A percentile compares a stretch with the other conserved stretches of the same genome.
Conservation (phyloP, 371 early-diverging fungal species). For the Cokeromyces recurvatus region DNA sequence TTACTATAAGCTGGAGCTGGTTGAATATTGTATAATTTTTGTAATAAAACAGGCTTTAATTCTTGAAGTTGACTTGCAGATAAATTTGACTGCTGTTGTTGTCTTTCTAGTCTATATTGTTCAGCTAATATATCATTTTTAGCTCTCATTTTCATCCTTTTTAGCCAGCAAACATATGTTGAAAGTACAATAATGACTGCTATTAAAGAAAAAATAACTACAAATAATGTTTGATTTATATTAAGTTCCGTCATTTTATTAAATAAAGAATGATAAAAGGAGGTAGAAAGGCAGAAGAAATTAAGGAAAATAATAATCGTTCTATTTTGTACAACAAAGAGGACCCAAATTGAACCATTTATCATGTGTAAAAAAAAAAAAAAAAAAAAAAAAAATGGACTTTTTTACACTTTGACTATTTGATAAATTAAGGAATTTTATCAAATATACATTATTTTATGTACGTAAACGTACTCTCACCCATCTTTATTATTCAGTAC, state of each 20-base stretch:
- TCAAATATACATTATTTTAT: too few relatives aligned
- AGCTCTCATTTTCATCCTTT: conserved; percentile 12
- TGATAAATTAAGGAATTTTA: too few relatives aligned
- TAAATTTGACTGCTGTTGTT: conserved; percentile 7
- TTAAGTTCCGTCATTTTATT: conserved; percentile 4
- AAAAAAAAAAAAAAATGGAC: too few relatives aligned
- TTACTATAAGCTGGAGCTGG: conserved; percentile 1
- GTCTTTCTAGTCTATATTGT: conserved; percentile 12
- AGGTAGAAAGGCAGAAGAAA: neutral
- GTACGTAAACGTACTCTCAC: too few relatives aligned
- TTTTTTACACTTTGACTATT: too few relatives aligned
- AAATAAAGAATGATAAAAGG: conserved; percentile 1
- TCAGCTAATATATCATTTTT: conserved; percentile 9
- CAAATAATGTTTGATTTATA: conserved; percentile 17
- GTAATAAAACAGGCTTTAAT: conserved; percentile 19
- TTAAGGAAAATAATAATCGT: too few relatives aligned
- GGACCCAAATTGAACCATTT: too few relatives aligned
- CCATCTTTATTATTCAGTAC: too few relatives aligned
- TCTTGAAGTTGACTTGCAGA: conserved; percentile 13
- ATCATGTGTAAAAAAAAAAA: too few relatives aligned
- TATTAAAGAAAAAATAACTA: conserved; percentile 18
- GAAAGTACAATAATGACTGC: conserved; percentile 8
- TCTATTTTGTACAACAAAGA: too few relatives aligned
- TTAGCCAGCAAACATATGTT: conserved; percentile 21
- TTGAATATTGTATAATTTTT: conserved; percentile 12